A percentile compares a stretch with the other conserved stretches of the same genome.
Conservation (phyloP, 1,284 basidiomycete genomes). For the Puccinia coronata region DNA sequence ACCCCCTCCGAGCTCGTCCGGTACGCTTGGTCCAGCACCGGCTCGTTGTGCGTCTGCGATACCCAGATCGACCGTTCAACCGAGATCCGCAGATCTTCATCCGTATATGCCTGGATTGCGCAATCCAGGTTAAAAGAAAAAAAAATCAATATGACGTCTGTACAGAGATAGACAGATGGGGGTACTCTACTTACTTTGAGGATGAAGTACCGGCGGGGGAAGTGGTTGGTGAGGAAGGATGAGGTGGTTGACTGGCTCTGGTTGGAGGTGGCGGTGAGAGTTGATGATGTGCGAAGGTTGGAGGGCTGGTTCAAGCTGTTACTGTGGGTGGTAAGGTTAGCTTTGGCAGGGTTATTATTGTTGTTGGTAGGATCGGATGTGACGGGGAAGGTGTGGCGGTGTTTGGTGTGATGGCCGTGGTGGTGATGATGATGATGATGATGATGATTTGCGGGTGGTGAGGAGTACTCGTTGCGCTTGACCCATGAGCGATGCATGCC, state of each 20-base stretch:
- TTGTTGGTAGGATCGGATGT: background rate
- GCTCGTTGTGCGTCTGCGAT: slow-evolving; percentile 51
- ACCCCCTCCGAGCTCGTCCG: slow-evolving; percentile 49
- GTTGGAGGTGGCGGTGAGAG: slow-evolving; percentile 21
- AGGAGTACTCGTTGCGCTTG: background rate
- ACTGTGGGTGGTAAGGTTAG: background rate
- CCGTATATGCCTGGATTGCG: slow-evolving; percentile 35
- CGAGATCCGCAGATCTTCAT: slow-evolving; percentile 48
- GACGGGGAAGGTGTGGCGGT: background rate
- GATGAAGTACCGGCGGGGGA: slow-evolving; percentile 50
- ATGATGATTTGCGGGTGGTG: background rate
- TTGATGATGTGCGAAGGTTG: slow-evolving; percentile 25
- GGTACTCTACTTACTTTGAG: slow-evolving; percentile 40
- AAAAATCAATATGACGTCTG: background rate
- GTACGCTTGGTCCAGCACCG: slow-evolving; percentile 51
- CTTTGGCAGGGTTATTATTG: background rate
- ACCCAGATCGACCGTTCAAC: slow-evolving; percentile 45
- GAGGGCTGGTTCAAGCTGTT: background rate
- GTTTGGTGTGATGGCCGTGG: background rate
- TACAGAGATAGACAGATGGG: background rate
- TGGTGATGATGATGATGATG: background rate
- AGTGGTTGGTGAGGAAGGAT: slow-evolving; percentile 46
- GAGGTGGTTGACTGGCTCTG: slow-evolving; percentile 42
- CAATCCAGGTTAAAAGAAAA: background rate
- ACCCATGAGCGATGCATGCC: slow-evolving; percentile 81